Evolutionary conservation across 306 rosid species (phyloP), one percentile per base, ranked within the genome.

Genomic region (Morella rubra): DNA sequence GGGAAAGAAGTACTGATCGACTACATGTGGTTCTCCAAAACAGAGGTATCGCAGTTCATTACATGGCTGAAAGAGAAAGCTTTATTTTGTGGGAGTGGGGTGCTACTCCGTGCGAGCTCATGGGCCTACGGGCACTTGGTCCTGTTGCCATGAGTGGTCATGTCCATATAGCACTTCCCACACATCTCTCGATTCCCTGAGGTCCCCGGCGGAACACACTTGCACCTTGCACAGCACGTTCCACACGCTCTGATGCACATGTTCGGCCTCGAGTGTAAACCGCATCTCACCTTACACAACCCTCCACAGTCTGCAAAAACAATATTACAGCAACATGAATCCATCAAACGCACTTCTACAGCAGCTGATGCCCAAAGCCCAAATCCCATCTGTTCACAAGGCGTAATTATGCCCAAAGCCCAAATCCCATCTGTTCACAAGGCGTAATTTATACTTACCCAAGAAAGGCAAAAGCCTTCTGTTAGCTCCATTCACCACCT

Each of bases 141-240:
- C 47, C 46, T 66, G 32, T 81, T 78, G 67, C 78, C 79, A 71
- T 84, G 88, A 58, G 88, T 84, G 4, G 85, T 81, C 87, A 84
- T 84, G n/a, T 84, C 85, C 1, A 85, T 74, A 68, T 84, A 81
- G 76, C 87, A 84, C 5, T 27, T 74, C 27, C 87, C 87, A 67
- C 87, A 84, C 41, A 50, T 53, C 49, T 84, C 85, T 74, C 85
- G 49, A 74, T 84, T 84, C 60, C 88, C 88, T 8, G 76, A 41
- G n/a, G 81, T 85, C 10, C 88, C 85, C 10, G 85, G 88, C 18
- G 88, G 88, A 27, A 85, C 88, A 47, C 88, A 85, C 59, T 81
- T 81, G 81, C 88, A 85, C 66, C 88, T 81, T 7, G 16, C 14
- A 55, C 84, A 85, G 74, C 88, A 85, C 47, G 83, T 85, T 8